phyloP scores from a whole-genome alignment of 2,329 filamentous ascomycete species.

The Didymella exigua region DNA sequence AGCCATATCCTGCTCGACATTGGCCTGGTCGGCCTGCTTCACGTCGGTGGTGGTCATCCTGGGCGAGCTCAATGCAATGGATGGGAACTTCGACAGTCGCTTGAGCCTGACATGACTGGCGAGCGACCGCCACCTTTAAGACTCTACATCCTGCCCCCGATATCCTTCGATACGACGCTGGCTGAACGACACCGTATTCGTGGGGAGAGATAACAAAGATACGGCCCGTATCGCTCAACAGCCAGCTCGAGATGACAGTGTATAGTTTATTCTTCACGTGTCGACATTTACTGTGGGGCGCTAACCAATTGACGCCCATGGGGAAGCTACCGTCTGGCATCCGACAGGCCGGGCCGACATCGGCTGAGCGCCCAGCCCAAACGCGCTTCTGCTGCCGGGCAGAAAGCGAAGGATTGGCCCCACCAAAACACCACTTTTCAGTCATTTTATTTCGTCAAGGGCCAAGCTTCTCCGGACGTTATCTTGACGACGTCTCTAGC shows the following conservation, averaged over 20 bases:
- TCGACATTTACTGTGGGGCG: background rate
- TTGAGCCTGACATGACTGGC: background rate
- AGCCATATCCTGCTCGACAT: slow-evolving; percentile 17
- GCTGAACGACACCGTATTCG: background rate
- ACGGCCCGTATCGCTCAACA: slow-evolving; percentile 2
- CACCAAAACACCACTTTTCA: background rate
- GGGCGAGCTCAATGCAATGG: background rate
- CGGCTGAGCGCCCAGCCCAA: slow-evolving; percentile 1
- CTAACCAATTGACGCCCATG: slow-evolving; percentile 8
- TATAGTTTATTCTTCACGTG: slow-evolving; percentile 1
- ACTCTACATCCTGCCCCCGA: background rate
- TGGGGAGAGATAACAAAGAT: slow-evolving; percentile 19
- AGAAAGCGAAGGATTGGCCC: slow-evolving; percentile 1
- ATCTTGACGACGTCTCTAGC: background rate
- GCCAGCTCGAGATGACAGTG: background rate
- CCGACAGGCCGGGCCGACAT: slow-evolving; percentile 13
- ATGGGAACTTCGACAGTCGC: background rate
- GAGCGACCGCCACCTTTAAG: slow-evolving; percentile 6
- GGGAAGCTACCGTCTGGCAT: background rate
- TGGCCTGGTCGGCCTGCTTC: slow-evolving; percentile 14
- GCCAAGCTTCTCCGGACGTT: background rate
- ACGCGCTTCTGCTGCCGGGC: background rate
- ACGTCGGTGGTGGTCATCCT: slow-evolving; percentile 9
- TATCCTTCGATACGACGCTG: background rate
- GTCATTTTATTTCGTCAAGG: slow-evolving; percentile 13